These are phyloP conservation scores for Orbilia blumenaviensis DNA, from an alignment of 2,329 filamentous ascomycete species.

Conservation along the genomic window DNA sequence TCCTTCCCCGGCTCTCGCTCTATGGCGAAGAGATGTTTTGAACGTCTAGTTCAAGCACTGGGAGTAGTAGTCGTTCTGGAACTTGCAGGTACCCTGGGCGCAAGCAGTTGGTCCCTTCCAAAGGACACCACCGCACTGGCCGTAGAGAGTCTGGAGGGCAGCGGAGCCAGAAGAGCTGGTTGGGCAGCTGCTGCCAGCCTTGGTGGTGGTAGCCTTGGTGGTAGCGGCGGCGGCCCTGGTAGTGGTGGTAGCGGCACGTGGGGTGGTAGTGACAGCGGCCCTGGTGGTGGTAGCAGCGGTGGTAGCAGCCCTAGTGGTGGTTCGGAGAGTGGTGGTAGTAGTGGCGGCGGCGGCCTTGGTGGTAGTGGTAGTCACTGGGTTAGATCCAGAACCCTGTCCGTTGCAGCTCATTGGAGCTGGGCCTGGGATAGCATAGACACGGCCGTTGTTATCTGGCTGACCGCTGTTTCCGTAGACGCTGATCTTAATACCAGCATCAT, in stretches of 20 bases:
- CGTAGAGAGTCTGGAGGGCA: constrained; percentile 58
- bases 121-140: constrained; percentile 64
- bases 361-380: not conserved
- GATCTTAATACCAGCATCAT: constrained; percentile 58
- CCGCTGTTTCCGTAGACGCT: constrained; percentile 47
- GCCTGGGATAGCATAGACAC: constrained; percentile 38
- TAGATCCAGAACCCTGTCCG: constrained; percentile 17
- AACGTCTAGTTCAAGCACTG: constrained; percentile 61
- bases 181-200: constrained; percentile 1
- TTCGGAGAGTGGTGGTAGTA: not conserved
- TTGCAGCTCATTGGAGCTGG: constrained; percentile 37
- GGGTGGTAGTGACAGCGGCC: constrained; percentile 19
- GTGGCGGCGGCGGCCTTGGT: constrained; percentile 1
- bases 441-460: constrained; percentile 44
- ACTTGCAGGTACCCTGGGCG: constrained; percentile 61
- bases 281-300: constrained; percentile 1
- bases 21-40: not conserved
- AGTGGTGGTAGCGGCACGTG: constrained; percentile 1
- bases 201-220: not conserved
- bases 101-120: constrained; percentile 63
- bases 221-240: constrained; percentile 1
- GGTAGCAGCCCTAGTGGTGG: constrained; percentile 7
- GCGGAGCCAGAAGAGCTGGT: constrained; percentile 19
- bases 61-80: constrained; percentile 63
- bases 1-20: constrained; percentile 18